A percentile compares a stretch with the other conserved stretches of the same genome.
Conservation (phyloP, 2,329 filamentous ascomycete species). For the Botrytis galanthina region DNA sequence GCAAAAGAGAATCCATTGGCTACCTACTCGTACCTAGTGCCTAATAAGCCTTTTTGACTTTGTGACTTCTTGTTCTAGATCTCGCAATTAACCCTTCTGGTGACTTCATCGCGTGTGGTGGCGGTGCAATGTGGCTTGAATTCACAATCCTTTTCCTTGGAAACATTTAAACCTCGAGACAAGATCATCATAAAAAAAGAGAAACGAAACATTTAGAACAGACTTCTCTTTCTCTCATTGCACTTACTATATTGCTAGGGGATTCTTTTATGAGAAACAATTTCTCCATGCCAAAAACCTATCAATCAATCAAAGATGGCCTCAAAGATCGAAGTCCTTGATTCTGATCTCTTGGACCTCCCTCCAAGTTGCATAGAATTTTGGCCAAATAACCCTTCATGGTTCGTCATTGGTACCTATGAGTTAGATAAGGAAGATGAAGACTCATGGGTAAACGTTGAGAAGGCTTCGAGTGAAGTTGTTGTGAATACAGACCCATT, state of each 20-base stretch:
- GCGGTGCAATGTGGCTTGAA: slow-evolving; percentile 10
- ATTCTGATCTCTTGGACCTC: slow-evolving; percentile 50
- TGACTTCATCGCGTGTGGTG: background rate
- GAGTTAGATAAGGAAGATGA: slow-evolving; percentile 57
- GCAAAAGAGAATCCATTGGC: background rate
- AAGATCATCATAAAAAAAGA: background rate
- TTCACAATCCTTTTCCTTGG: background rate
- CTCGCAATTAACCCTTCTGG: background rate
- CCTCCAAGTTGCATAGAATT: slow-evolving; percentile 80
- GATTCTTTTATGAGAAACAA: background rate
- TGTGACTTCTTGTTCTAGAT: background rate
- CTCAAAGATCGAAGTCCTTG: slow-evolving; percentile 17
- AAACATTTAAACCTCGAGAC: background rate
- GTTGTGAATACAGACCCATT: slow-evolving; percentile 3
- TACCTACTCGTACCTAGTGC: no score
- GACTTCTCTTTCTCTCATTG: background rate
- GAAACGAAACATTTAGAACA: background rate
- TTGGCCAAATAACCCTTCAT: slow-evolving; percentile 55
- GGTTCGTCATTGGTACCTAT: slow-evolving; percentile 84
- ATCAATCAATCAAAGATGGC: slow-evolving; percentile 10
- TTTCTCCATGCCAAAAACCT: background rate
- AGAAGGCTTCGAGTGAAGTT: background rate
- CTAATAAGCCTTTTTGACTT: background rate
- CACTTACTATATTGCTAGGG: background rate
- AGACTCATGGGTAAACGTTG: slow-evolving; percentile 23